Evolutionary conservation across 768 basidiomycete species (phyloP).

Genomic region (Gloeopeniophorella convolvens): DNA sequence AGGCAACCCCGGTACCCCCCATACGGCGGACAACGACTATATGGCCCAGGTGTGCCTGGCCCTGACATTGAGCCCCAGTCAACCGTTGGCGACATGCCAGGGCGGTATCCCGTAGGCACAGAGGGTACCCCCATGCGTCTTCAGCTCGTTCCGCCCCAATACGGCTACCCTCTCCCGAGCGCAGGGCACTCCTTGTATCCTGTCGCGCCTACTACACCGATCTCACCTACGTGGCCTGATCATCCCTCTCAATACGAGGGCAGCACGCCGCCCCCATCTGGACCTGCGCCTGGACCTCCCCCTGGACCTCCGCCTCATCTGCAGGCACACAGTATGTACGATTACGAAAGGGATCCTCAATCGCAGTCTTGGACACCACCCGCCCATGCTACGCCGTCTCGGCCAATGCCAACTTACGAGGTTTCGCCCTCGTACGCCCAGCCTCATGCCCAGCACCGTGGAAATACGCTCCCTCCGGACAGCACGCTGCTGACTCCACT

Average conservation of each 20-base stretch:
- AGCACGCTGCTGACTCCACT: conserved; percentile 71
- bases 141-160: conserved; percentile 5
- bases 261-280: conserved; percentile 5
- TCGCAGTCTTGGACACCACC: conserved; percentile 14
- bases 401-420: conserved; percentile 5
- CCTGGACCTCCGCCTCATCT: too few species aligned
- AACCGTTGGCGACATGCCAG: background rate
- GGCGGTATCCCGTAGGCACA: background rate
- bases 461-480: conserved; percentile 42
- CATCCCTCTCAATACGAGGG: conserved; percentile 14
- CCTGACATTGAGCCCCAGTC: conserved; percentile 12
- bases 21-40: conserved; percentile 9
- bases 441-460: conserved; percentile 16
- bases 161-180: conserved; percentile 6
- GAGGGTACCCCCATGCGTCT: conserved; percentile 6
- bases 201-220: conserved; percentile 1
- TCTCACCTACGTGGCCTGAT: conserved; percentile 12
- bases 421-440: conserved; percentile 9
- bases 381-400: conserved; percentile 1
- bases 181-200: conserved; percentile 9
- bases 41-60: conserved; percentile 13
- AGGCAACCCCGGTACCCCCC: background rate
- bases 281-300: background rate
- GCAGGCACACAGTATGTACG: conserved; percentile 6
- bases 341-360: conserved; percentile 13